Percentiles rank a stretch among this genome's conserved stretches.
Evolutionary conservation across 306 rosid species (phyloP).

Genomic region (Cucurbita ficifolia): DNA sequence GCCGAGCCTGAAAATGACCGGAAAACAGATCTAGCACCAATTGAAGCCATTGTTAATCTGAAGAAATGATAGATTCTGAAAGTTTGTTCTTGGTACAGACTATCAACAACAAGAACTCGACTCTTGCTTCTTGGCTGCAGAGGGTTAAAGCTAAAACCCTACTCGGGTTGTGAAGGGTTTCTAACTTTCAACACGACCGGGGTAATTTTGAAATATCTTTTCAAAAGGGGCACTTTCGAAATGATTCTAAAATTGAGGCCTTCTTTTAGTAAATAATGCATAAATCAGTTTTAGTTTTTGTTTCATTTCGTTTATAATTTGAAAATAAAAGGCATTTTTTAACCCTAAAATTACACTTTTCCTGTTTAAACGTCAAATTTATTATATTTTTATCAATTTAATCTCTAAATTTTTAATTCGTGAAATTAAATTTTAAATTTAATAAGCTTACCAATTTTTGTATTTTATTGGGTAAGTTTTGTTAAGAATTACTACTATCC

Average conservation of each 20-base stretch:
- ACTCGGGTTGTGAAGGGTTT: background rate
- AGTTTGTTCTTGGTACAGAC: background rate
- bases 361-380: too few species aligned
- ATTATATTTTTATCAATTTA: too few species aligned
- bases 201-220: background rate
- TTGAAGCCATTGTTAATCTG: slow-evolving; percentile 43
- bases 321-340: too few species aligned
- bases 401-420: too few species aligned
- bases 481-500: too few species aligned
- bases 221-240: background rate
- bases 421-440: too few species aligned
- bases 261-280: background rate
- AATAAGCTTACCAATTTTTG: too few species aligned
- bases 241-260: background rate
- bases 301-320: too few species aligned
- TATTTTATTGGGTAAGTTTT: too few species aligned
- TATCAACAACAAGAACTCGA: background rate
- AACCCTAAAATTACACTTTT: too few species aligned
- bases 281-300: background rate
- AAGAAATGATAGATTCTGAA: background rate
- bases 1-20: slow-evolving; percentile 40
- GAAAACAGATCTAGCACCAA: slow-evolving; percentile 55
- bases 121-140: background rate
- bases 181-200: background rate
- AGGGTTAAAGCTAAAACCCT: background rate